Evolutionary conservation across 345 rosid genomes (phyloP), one percentile per base, ranked within the genome.

Genomic region (Rhodomyrtus tomentosa): DNA sequence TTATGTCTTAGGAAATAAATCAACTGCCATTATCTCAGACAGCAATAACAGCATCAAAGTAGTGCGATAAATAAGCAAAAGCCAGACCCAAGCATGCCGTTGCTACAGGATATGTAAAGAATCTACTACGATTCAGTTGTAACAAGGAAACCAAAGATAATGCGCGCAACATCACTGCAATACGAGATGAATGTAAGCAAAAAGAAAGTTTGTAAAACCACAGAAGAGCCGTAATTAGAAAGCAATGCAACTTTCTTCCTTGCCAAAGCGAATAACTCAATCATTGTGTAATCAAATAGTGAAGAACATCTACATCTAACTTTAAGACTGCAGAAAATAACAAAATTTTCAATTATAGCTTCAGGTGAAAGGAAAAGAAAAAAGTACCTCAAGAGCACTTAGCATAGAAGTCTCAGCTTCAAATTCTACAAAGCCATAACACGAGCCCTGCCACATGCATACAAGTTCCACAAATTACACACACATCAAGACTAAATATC

Each of bases 381-480:
- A 21, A 48, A 74, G 49, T 88, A 95, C 99, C 98, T 89, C 82
- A 86, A 93, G 86, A 49, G 96, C 99, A 73, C 85, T 86, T 84
- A 87, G 91, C 93, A 93, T 87, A 8, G 98, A 90, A 86, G 89
- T 87, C 88, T 89, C 91, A 82, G 96, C 86, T 83, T 94, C 96
- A 51, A 90, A 96, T 82, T 96, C 96, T 74, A 96, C 96, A 84
- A 96, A 96, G 36, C 96, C 99, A 49, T 92, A 96, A 83, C 96
- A 95, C 83, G 91, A 87, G 29, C 88, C 88, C 86, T 87, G 84
- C 56, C n/a, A 36, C 29, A 56, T 76, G 58, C 40, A 53, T 27
- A 50, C 55, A 54, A 16, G 42, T 52, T 55, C 45, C 14, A 18
- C 42, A 36, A 83, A 76, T 80, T 55, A 72, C 76, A 49, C 50